phyloP scores from a whole-genome alignment of 2,329 filamentous ascomycete genomes.

The Aureobasidium mangrovei region DNA sequence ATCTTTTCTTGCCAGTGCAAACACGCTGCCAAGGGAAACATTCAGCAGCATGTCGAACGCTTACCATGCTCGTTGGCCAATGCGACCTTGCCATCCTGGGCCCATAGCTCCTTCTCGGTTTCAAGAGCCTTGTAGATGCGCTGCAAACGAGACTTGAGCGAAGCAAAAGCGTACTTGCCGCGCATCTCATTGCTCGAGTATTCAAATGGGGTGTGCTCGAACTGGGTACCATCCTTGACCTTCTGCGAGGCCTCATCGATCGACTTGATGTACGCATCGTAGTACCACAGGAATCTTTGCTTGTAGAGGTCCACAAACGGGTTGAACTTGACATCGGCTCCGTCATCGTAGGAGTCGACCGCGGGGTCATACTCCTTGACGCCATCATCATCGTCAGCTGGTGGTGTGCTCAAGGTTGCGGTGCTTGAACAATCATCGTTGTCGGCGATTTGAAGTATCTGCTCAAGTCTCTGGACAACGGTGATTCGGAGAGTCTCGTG shows the following conservation, averaged over 20 bases:
- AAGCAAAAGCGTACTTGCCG: slow-evolving; percentile 72
- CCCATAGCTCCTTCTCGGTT: slow-evolving; percentile 64
- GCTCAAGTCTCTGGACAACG: slow-evolving; percentile 77
- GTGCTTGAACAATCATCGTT: not conserved
- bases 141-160: slow-evolving; percentile 60
- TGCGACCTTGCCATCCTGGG: slow-evolving; percentile 54
- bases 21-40: too few relatives aligned
- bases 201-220: slow-evolving; percentile 86
- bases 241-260: slow-evolving; percentile 57
- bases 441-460: slow-evolving; percentile 55
- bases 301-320: slow-evolving; percentile 89
- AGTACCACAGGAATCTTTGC: slow-evolving; percentile 91
- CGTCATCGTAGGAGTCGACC: slow-evolving; percentile 18
- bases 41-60: too few relatives aligned
- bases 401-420: slow-evolving; percentile 31
- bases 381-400: slow-evolving; percentile 36
- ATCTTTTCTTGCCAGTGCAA: too few relatives aligned
- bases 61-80: slow-evolving; percentile 34
- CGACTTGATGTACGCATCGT: slow-evolving; percentile 69
- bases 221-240: slow-evolving; percentile 54
- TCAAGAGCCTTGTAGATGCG: slow-evolving; percentile 63
- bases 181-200: slow-evolving; percentile 69
- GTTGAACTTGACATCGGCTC: slow-evolving; percentile 59
- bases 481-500: slow-evolving; percentile 85
- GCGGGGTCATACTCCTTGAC: slow-evolving; percentile 31